Evolutionary conservation across 148 eudicot genomes (phyloP).

Genomic region (Silene uniflora): DNA sequence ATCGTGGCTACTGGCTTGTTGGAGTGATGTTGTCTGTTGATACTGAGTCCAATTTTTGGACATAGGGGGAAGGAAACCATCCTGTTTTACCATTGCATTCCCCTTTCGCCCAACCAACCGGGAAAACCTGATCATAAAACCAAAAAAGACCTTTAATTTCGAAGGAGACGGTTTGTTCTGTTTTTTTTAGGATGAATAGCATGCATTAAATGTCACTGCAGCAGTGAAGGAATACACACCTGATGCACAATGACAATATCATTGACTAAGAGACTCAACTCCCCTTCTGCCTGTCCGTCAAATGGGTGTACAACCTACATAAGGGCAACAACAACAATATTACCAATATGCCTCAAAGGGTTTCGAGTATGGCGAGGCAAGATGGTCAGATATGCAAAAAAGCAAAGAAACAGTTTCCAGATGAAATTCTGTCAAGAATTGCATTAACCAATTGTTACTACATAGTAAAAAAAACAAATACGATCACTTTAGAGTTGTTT

Average conservation of each 20-base stretch:
- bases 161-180: not conserved
- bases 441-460: too few species aligned
- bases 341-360: too few species aligned
- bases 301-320: slow-evolving; percentile 65
- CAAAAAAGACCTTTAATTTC: not conserved
- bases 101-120: slow-evolving; percentile 86
- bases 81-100: slow-evolving; percentile 67
- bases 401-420: too few species aligned
- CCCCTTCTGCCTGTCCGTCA: slow-evolving; percentile 75
- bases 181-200: not conserved
- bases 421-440: too few species aligned
- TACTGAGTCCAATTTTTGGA: slow-evolving; percentile 40
- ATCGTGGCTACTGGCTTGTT: slow-evolving; percentile 7
- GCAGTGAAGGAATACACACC: slow-evolving; percentile 31
- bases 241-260: slow-evolving; percentile 63
- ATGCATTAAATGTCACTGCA: slow-evolving; percentile 2
- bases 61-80: slow-evolving; percentile 83
- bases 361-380: too few species aligned
- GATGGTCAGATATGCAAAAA: too few species aligned
- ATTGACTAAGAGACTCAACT: slow-evolving; percentile 52
- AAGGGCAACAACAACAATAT: not conserved
- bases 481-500: too few species aligned
- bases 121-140: slow-evolving; percentile 40
- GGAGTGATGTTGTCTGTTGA: slow-evolving; percentile 15
- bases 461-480: too few species aligned